Evolutionary conservation across 1,139 yeast genomes (phyloP), one percentile per base, ranked within the genome.

Genomic region (Meyerozyma smithsonii): DNA sequence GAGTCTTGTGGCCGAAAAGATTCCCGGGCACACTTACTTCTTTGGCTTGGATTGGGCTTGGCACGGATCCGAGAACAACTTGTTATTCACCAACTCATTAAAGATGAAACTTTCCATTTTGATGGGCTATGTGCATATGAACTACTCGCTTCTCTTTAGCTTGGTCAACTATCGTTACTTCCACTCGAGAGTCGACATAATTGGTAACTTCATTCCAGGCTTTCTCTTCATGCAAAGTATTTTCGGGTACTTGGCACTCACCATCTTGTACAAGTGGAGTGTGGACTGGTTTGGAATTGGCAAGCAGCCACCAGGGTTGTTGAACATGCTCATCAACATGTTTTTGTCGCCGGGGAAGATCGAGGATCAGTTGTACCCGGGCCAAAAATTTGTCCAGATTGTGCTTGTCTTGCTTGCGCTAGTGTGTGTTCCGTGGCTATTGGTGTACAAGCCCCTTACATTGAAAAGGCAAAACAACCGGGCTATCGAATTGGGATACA

Each of bases 291-390:
- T 84, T 37, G 83, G 76, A 7, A 73, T 73, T 25, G 81, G 70
- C 3, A 78, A 73, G 51, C 84, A 85, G 39, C 95, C 99, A 1
- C 99, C 99, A 2, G 95, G 97, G 20, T 69, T 92, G 51, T 75
- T 92, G 48, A 90, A 92, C 61, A 92, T 92, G 96, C 74, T 92
- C 54, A 92, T 92, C 53, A 86, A 86, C 56, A 92, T 92, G 99
- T 92, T 94, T 58, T 71, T 92, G 55, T 71, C 96, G 0, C 99
- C 99, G 4, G 97, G 98, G 3, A 77, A 69, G 5, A 78, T 92
- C 37, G 96, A 86, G 37, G 96, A 83, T 39, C 85, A 73, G 39
- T 70, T 92, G 35, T 92, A 88, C 59, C 78, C 84, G 1, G 95
- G 96, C 16, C 99, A 92, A 61, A 79, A 81, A 23, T 71, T 72